phyloP scores from a whole-genome alignment of 2,329 filamentous ascomycete species.

The Clonostachys chloroleuca region DNA sequence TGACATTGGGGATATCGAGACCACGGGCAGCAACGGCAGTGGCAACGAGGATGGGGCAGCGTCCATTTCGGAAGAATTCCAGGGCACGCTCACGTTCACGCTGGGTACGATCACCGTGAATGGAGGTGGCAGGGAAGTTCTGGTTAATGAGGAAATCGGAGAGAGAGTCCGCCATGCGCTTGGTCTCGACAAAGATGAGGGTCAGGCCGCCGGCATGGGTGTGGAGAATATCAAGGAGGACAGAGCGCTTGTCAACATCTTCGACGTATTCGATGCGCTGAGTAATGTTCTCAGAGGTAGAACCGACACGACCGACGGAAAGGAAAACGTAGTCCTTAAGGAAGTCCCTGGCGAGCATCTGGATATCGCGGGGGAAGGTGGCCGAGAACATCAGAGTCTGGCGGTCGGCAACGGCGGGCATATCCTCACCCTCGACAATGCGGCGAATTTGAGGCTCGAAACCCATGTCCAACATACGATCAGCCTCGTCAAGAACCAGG shows the following conservation, averaged over 20 bases:
- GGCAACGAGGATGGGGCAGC: conserved; percentile 93
- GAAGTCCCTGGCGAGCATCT: conserved; percentile 98
- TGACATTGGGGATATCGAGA: conserved; percentile 94
- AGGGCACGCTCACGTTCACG: conserved; percentile 97
- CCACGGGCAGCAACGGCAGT: conserved; percentile 91
- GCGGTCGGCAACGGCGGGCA: conserved; percentile 77
- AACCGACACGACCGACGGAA: conserved; percentile 96
- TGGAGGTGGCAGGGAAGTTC: conserved; percentile 95
- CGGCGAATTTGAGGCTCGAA: conserved; percentile 99
- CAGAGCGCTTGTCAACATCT: conserved; percentile 95
- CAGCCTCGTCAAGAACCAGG: conserved; percentile 95
- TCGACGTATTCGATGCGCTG: conserved; percentile 98
- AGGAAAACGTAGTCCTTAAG: conserved; percentile 99
- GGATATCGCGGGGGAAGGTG: conserved; percentile 97
- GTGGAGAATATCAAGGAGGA: conserved; percentile 95
- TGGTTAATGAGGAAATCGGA: conserved; percentile 99
- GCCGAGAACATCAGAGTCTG: conserved; percentile 99
- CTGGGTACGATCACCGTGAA: conserved; percentile 97
- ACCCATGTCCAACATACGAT: conserved; percentile 99
- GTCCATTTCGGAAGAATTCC: conserved; percentile 94
- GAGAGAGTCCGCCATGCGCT: conserved; percentile 97
- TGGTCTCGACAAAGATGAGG: conserved; percentile 98
- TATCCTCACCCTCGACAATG: conserved; percentile 97
- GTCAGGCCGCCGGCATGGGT: conserved; percentile 87
- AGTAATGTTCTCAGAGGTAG: conserved; percentile 99